phyloP scores from a whole-genome alignment of 2,329 filamentous ascomycete genomes.

The Pseudogymnoascus sp. region DNA sequence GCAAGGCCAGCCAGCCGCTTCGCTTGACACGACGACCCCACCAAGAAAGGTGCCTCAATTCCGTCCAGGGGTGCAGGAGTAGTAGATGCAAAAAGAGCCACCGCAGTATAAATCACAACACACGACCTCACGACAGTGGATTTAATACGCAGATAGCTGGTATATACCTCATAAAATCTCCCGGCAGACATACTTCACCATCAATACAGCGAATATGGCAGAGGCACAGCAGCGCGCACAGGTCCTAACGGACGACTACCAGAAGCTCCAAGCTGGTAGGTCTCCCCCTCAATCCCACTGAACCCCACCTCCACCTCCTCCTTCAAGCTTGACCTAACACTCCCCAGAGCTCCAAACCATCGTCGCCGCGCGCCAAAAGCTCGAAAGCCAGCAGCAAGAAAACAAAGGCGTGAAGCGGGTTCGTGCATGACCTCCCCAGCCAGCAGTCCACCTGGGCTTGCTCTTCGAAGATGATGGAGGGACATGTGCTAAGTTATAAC shows the following conservation, averaged over 20 bases:
- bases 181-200: background rate
- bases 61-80: background rate
- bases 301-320: background rate
- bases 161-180: background rate
- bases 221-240: conserved; percentile 73
- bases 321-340: conserved; percentile 10
- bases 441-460: background rate
- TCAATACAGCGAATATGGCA: conserved; percentile 44
- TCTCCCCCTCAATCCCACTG: background rate
- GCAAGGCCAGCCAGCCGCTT: background rate
- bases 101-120: background rate
- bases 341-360: conserved; percentile 66
- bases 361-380: conserved; percentile 76
- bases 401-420: conserved; percentile 83
- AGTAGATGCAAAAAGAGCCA: background rate
- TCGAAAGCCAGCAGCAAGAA: conserved; percentile 91
- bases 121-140: background rate
- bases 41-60: background rate
- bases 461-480: background rate
- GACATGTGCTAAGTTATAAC: conserved; percentile 14
- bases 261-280: conserved; percentile 75
- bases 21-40: background rate
- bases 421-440: conserved; percentile 8
- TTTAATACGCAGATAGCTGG: background rate
- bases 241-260: conserved; percentile 77